Evolutionary conservation across 768 basidiomycete genomes (phyloP).

Genomic region (Russula abietina): DNA sequence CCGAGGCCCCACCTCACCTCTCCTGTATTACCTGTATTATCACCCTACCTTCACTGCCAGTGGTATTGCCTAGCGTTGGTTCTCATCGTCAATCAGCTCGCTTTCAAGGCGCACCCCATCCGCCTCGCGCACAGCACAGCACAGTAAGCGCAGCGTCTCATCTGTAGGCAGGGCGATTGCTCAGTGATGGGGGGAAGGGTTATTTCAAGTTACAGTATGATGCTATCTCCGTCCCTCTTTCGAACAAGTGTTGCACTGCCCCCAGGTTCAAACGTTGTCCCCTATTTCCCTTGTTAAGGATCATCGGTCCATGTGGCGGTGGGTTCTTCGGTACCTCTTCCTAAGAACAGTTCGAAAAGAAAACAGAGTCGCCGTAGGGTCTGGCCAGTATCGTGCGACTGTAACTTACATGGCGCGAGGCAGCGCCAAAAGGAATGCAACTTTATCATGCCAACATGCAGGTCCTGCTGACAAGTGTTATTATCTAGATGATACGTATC

Average conservation of each 20-base stretch:
- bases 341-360: background rate
- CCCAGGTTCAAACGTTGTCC: background rate
- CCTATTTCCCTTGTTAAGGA: background rate
- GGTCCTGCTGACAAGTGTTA: too few relatives aligned
- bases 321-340: background rate
- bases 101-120: conserved; percentile 26
- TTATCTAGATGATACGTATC: background rate
- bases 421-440: too few relatives aligned
- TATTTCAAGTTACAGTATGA: background rate
- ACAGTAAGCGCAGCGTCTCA: conserved; percentile 25
- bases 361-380: background rate
- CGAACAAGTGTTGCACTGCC: background rate
- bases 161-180: background rate
- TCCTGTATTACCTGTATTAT: too few relatives aligned
- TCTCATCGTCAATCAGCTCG: conserved; percentile 27
- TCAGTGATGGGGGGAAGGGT: background rate
- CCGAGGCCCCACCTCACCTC: conserved; percentile 24
- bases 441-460: too few relatives aligned
- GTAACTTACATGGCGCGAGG: background rate
- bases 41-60: too few relatives aligned
- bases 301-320: background rate
- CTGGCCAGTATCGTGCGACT: background rate
- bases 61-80: conserved; percentile 8
- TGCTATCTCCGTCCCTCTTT: background rate
- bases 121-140: conserved; percentile 20